Evolutionary conservation across 441 rosid genomes (phyloP), one percentile per base, ranked within the genome.

Genomic region (Macaranga tanarius): DNA sequence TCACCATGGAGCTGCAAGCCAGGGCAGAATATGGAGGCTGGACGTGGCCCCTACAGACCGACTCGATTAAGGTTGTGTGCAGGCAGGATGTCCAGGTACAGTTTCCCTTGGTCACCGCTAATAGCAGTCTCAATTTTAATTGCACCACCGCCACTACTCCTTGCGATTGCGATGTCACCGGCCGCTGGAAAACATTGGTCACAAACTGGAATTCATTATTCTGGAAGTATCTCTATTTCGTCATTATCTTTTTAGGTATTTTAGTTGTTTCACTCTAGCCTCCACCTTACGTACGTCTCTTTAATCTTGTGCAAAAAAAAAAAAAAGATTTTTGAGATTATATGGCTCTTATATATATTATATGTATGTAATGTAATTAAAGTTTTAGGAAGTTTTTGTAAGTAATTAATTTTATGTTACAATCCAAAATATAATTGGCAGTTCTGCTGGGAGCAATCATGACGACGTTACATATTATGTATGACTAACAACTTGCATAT

Each of bases 1-100:
- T 73, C 58, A 65, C 25, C 7, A 22, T 38, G 28, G 40, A 60
- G 62, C 0, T 74, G 31, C 59, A 61, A 19, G 72, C 44, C 17
- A 67, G 16, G 51, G 77, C 67, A 15, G 25, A 11, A 44, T 74
- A 74, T 19, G 59, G 62, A 67, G 65, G 77, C 44, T 67, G 77
- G 77, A 74, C 77, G 47, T 74, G 77, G 77, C 77, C 72, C 2
- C 61, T 25, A 4, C 15, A 67, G 22, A 59, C 20, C 45, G 77
- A 74, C 19, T 47, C 34, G 23, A 23, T 74, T 2, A 20, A 17
- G 52, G 67, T 62, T 20, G 17, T 54, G 52, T 74, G 63, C 15
- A 26, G 56, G 10, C 58, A 51, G 2, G 55, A 58, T 13, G 40
- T 47, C 9, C 47, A 47, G 59, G 58, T 57, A 5, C 66, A 55